Conservation (phyloP, 768 basidiomycete genomes). For the Mycena indigotica region DNA sequence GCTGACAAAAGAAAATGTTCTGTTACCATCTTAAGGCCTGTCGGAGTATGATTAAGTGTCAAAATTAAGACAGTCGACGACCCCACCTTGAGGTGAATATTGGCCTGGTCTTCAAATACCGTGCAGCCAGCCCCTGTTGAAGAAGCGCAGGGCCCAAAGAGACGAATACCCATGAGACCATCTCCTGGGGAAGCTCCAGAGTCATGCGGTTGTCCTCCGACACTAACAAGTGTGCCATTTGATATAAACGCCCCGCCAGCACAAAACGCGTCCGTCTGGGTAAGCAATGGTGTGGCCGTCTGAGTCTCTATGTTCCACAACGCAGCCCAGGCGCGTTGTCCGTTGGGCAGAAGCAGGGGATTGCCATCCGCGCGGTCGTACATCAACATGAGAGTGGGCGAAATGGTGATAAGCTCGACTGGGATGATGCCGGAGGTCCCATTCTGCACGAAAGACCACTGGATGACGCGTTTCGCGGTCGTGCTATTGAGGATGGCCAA, state of each 20-base stretch:
- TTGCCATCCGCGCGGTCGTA: constrained; percentile 25
- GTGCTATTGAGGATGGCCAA: constrained; percentile 1
- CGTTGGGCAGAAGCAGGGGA: constrained; percentile 23
- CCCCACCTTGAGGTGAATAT: constrained; percentile 24
- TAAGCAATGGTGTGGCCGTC: constrained; percentile 16
- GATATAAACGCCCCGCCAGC: constrained; percentile 24
- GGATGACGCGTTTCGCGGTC: constrained; percentile 14
- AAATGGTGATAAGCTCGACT: constrained; percentile 25
- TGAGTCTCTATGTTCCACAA: constrained; percentile 26
- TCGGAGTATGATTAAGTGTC: too few relatives aligned
- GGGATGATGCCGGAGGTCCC: constrained; percentile 24
- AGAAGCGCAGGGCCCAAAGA: constrained; percentile 28
- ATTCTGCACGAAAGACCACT: constrained; percentile 27
- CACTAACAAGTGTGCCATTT: constrained; percentile 25
- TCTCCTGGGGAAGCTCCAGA: constrained; percentile 10
- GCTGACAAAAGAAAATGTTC: not conserved
- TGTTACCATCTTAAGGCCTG: too few relatives aligned
- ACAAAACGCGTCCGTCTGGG: constrained; percentile 25
- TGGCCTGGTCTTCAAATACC: constrained; percentile 26
- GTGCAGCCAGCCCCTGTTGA: constrained; percentile 26
- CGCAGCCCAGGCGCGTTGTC: constrained; percentile 23
- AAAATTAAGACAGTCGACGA: too few relatives aligned
- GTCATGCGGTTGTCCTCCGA: constrained; percentile 19
- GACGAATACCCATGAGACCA: constrained; percentile 25
- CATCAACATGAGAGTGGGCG: constrained; percentile 24